These are phyloP conservation scores for Xylariaceae sp. DNA, from an alignment of 2,329 filamentous ascomycete species.

Conservation along the genomic window DNA sequence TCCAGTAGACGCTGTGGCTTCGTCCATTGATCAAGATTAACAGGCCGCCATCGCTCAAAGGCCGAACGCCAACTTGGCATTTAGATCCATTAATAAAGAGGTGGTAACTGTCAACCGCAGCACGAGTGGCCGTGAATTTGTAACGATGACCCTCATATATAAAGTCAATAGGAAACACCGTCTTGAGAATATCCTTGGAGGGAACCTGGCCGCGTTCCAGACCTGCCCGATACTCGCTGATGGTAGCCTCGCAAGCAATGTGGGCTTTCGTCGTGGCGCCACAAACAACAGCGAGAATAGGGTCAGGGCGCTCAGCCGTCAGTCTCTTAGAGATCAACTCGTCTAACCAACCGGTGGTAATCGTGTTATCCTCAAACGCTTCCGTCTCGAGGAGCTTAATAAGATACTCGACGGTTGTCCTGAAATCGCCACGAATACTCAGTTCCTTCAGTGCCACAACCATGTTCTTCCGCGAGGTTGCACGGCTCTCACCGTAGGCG, in stretches of 20 bases:
- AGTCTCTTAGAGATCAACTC: constrained; percentile 97
- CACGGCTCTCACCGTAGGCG: constrained; percentile 95
- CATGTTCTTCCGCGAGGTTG: constrained; percentile 97
- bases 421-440: constrained; percentile 98
- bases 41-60: constrained; percentile 88
- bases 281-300: constrained; percentile 88
- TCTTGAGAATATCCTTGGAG: constrained; percentile 94
- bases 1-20: constrained; percentile 99
- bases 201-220: constrained; percentile 97
- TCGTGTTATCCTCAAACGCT: constrained; percentile 98
- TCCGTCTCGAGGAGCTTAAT: constrained; percentile 98
- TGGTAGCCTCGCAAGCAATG: constrained; percentile 84
- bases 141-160: constrained; percentile 96
- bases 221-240: constrained; percentile 79
- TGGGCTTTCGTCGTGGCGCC: constrained; percentile 95
- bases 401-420: constrained; percentile 96
- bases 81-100: constrained; percentile 99
- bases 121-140: constrained; percentile 95
- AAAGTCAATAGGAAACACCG: constrained; percentile 95
- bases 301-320: constrained; percentile 91
- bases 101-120: constrained; percentile 89
- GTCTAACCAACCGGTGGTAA: constrained; percentile 97
- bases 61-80: constrained; percentile 86
- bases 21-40: constrained; percentile 85
- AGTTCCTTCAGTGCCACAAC: constrained; percentile 96